Evolutionary conservation across 73 alveolate genomes (phyloP).

Genomic region (Tetrahymena elliotti): DNA sequence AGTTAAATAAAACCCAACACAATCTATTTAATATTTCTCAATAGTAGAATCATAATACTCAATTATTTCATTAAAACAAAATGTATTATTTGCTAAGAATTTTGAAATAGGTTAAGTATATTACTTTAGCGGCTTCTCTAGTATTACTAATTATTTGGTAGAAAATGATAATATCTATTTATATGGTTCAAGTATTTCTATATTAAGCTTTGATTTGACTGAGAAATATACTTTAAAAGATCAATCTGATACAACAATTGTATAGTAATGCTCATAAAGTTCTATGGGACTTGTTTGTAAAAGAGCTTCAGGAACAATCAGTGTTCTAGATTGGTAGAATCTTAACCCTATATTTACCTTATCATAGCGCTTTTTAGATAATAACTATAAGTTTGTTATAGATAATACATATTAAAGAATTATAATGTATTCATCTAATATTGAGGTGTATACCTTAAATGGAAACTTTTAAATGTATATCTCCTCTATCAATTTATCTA

Average conservation of each 20-base stretch:
- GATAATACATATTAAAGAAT: background rate
- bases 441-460: background rate
- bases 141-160: background rate
- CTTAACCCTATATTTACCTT: background rate
- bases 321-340: background rate
- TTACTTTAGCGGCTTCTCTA: background rate
- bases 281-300: background rate
- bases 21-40: background rate
- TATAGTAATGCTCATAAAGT: background rate
- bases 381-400: background rate
- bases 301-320: background rate
- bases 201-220: background rate
- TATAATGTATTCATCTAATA: background rate
- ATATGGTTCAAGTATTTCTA: background rate
- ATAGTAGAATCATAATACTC: background rate
- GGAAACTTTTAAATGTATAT: background rate
- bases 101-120: background rate
- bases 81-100: background rate
- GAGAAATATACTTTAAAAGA: background rate
- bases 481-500: background rate
- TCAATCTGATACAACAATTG: background rate
- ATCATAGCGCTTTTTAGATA: background rate
- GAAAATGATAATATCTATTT: background rate
- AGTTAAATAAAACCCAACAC: background rate
- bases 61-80: background rate